phyloP scores from a whole-genome alignment of 176 grass and related monocot species.

The Paspalum vaginatum region DNA sequence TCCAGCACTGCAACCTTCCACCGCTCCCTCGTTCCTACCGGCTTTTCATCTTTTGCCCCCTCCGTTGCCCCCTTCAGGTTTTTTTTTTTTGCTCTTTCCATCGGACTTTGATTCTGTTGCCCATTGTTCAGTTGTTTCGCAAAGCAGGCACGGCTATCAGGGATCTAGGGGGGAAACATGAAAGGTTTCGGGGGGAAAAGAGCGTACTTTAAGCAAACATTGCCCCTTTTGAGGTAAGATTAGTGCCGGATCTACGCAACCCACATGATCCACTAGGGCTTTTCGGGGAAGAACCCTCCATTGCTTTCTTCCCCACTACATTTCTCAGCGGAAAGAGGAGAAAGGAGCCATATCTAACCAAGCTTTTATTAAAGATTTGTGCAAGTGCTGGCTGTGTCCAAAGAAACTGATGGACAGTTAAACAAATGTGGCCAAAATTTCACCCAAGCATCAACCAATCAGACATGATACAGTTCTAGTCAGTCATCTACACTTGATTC shows the following conservation, averaged over 20 bases:
- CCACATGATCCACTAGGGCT: constrained; percentile 58
- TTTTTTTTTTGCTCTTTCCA: constrained; percentile 19
- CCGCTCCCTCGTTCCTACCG: constrained; percentile 2
- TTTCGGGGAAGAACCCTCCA: constrained; percentile 50
- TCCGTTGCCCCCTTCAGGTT: constrained; percentile 5
- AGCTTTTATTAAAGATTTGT: constrained; percentile 46
- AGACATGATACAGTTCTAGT: neutral
- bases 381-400: constrained; percentile 46
- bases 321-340: constrained; percentile 38
- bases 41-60: constrained; percentile 34
- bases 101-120: constrained; percentile 21
- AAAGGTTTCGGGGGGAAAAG: constrained; percentile 21
- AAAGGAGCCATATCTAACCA: constrained; percentile 43
- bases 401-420: constrained; percentile 30
- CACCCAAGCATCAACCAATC: constrained; percentile 36
- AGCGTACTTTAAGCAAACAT: constrained; percentile 46
- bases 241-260: constrained; percentile 85
- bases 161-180: constrained; percentile 30
- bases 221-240: constrained; percentile 68
- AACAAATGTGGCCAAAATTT: constrained; percentile 34
- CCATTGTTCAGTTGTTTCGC: constrained; percentile 18
- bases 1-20: constrained; percentile 29
- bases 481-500: constrained; percentile 32
- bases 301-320: constrained; percentile 57
- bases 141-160: constrained; percentile 49